A percentile compares a stretch with the other conserved stretches of the same genome.
Conservation (phyloP, 2,329 filamentous ascomycete species). For the Coniochaeta sp. region DNA sequence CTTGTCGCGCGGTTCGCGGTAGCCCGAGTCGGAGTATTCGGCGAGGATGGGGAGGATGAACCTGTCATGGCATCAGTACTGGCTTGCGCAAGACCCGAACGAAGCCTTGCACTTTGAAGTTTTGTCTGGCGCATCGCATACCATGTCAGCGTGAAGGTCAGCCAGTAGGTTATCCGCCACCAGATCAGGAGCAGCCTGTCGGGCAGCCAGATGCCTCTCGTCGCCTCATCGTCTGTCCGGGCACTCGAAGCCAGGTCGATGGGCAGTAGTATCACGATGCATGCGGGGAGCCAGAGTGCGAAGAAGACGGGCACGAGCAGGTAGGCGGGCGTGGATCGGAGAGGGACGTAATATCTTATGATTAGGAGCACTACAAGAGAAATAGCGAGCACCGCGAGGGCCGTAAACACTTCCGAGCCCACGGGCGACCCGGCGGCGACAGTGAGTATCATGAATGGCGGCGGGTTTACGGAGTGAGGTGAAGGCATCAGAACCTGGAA, state of each 20-base stretch:
- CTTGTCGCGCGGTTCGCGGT: constrained; percentile 75
- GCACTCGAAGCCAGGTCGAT: constrained; percentile 91
- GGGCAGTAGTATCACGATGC: constrained; percentile 85
- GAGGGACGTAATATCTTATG: constrained; percentile 80
- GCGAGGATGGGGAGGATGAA: constrained; percentile 86
- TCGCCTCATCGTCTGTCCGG: constrained; percentile 60
- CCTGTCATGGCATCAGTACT: constrained; percentile 39
- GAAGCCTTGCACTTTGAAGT: too few species aligned
- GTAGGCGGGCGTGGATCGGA: constrained; percentile 85
- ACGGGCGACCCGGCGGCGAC: constrained; percentile 45
- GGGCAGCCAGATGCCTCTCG: constrained; percentile 82
- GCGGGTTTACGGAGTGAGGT: constrained; percentile 5
- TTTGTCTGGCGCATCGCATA: constrained; percentile 31
- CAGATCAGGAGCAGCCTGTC: constrained; percentile 71
- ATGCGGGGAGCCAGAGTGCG: constrained; percentile 85
- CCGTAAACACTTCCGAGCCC: constrained; percentile 72
- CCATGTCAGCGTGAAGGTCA: constrained; percentile 94
- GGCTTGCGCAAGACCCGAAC: not conserved
- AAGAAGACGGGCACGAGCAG: constrained; percentile 90
- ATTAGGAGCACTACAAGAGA: constrained; percentile 74
- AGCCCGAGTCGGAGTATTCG: constrained; percentile 91
- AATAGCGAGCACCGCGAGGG: constrained; percentile 65
- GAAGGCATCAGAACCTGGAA: not conserved
- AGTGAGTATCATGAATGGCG: constrained; percentile 12
- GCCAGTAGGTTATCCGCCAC: constrained; percentile 95